phyloP scores from a whole-genome alignment of 257 asterid genomes.

The Solanum microdontum region DNA sequence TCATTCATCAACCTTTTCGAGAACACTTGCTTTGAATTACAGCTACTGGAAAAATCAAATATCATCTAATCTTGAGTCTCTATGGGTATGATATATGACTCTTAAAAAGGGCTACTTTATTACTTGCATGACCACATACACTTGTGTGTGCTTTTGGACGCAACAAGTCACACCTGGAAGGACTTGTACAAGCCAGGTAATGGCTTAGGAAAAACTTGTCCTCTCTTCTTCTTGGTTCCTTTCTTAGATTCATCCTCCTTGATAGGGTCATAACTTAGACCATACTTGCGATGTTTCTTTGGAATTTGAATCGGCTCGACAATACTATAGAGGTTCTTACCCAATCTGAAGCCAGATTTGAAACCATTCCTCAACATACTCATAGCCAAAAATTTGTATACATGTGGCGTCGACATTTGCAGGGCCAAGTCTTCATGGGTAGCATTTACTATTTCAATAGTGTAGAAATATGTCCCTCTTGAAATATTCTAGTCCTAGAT shows the following conservation, averaged over 20 bases:
- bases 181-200: neutral
- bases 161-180: neutral
- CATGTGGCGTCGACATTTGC: neutral
- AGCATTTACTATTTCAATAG: neutral
- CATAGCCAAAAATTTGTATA: neutral
- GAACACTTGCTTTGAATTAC: neutral
- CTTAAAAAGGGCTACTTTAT: neutral
- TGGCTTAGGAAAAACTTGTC: neutral
- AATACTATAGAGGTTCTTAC: neutral
- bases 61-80: neutral
- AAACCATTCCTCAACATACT: neutral
- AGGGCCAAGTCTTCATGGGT: neutral
- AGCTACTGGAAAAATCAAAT: neutral
- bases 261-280: neutral
- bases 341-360: neutral
- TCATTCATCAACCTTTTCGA: neutral
- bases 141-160: neutral
- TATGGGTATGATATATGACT: neutral
- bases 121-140: neutral
- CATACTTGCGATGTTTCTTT: neutral
- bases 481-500: neutral
- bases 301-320: neutral
- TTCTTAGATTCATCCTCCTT: neutral
- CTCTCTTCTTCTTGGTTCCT: neutral
- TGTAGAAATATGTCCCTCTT: neutral